These are phyloP conservation scores for Phylloboletellus chloephorus DNA, from an alignment of 1,284 basidiomycete genomes.

Conservation along the genomic window DNA sequence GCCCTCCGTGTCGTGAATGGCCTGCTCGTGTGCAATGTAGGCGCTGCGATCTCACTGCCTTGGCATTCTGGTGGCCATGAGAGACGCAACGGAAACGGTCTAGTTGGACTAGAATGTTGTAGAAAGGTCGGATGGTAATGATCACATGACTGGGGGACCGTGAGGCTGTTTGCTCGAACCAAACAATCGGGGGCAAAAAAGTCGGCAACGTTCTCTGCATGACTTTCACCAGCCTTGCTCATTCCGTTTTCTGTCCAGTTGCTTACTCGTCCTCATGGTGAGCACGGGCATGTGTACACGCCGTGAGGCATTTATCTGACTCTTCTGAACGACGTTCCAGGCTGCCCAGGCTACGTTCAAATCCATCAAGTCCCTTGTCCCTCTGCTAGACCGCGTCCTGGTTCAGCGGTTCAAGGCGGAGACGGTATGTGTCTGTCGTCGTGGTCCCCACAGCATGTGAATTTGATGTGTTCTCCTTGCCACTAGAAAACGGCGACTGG, in stretches of 20 bases:
- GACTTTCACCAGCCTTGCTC: slow-evolving; percentile 24
- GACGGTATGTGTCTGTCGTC: slow-evolving; percentile 49
- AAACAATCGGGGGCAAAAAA: slow-evolving; percentile 25
- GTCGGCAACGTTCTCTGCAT: slow-evolving; percentile 8
- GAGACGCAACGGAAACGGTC: not conserved
- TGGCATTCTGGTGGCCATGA: no score
- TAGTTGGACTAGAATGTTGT: not conserved
- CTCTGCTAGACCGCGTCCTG: slow-evolving; percentile 93
- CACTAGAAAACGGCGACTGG: slow-evolving; percentile 89
- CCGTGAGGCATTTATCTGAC: not conserved
- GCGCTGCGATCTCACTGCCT: no score
- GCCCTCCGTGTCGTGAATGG: no score
- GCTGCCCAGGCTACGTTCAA: slow-evolving; percentile 85
- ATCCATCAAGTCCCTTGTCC: slow-evolving; percentile 87
- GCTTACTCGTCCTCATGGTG: slow-evolving; percentile 23
- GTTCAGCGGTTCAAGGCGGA: slow-evolving; percentile 97
- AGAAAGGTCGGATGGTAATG: not conserved
- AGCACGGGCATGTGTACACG: slow-evolving; percentile 4
- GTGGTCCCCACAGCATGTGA: not conserved
- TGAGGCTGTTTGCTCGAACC: slow-evolving; percentile 21
- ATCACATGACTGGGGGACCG: slow-evolving; percentile 18
- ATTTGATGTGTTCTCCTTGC: not conserved
- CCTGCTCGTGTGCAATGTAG: no score
- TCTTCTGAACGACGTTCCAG: slow-evolving; percentile 28
- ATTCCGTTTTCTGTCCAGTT: slow-evolving; percentile 9